Percentiles rank a stretch among this genome's conserved stretches.
Conservation (phyloP, 805 yeast genomes). For the Middelhovenomyces tepae region DNA sequence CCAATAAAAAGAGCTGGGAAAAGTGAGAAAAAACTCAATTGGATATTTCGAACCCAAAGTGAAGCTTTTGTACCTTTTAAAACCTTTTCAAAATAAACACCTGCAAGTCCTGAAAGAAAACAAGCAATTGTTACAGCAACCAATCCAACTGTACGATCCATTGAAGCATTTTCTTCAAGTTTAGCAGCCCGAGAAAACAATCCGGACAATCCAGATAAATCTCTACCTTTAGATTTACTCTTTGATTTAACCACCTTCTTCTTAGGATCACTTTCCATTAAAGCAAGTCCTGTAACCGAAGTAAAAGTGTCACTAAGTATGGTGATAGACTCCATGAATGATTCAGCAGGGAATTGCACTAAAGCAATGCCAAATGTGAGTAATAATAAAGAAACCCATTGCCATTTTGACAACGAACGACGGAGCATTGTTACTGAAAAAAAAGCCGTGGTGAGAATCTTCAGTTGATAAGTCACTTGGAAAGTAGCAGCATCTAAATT, state of each 20-base stretch:
- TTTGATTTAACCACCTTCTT: conserved; percentile 6
- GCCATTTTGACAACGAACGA: conserved; percentile 24
- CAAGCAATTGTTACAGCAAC: conserved; percentile 32
- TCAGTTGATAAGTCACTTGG: conserved; percentile 37
- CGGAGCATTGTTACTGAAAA: conserved; percentile 32
- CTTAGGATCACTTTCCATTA: no score
- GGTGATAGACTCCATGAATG: conserved; percentile 14
- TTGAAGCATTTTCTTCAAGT: conserved; percentile 14
- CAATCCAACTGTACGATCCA: conserved; percentile 26
- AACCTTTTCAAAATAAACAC: conserved; percentile 36
- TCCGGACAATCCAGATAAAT: conserved; percentile 4
- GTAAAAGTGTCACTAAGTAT: conserved; percentile 9
- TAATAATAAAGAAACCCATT: conserved; percentile 31
- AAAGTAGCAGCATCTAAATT: conserved; percentile 35
- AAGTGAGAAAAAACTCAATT: conserved; percentile 31
- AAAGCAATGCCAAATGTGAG: conserved; percentile 33
- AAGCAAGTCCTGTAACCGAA: background rate
- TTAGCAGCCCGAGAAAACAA: conserved; percentile 2
- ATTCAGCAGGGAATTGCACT: conserved; percentile 31
- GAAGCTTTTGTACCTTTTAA: conserved; percentile 30
- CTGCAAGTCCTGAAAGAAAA: conserved; percentile 32
- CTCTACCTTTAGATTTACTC: background rate
- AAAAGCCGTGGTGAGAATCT: conserved; percentile 34
- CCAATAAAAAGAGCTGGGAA: conserved; percentile 33
- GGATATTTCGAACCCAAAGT: conserved; percentile 34